These are phyloP conservation scores for Yarrowia galli DNA, from an alignment of 1,139 yeast species.

Conservation along the genomic window DNA sequence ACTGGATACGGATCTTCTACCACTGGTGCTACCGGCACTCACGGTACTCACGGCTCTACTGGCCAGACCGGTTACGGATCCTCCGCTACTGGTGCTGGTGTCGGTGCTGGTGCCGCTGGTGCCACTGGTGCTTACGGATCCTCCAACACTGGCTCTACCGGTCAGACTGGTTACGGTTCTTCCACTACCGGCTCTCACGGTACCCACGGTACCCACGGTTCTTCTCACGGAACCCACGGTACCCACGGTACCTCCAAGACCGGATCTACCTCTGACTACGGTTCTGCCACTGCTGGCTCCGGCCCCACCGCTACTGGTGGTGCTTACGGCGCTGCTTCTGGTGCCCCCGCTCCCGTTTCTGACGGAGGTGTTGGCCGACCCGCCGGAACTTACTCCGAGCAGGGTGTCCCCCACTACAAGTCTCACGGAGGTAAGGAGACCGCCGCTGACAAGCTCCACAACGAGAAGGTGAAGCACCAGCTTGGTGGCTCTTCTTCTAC, in stretches of 20 bases:
- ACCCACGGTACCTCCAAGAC: conserved; percentile 19
- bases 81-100: neutral
- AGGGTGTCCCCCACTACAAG: conserved; percentile 36
- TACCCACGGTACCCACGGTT: neutral
- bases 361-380: conserved; percentile 27
- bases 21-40: conserved; percentile 1
- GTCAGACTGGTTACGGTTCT: neutral
- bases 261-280: conserved; percentile 26
- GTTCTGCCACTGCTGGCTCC: conserved; percentile 13
- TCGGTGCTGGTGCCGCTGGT: neutral
- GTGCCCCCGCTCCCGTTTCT: conserved; percentile 8
- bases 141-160: neutral
- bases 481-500: neutral
- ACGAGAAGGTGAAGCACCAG: conserved; percentile 23
- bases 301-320: conserved; percentile 15
- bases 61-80: neutral
- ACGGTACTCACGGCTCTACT: conserved; percentile 11
- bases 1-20: too few relatives aligned
- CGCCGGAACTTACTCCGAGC: conserved; percentile 33
- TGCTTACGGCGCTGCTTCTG: conserved; percentile 12
- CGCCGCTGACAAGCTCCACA: conserved; percentile 23
- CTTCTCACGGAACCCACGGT: conserved; percentile 3
- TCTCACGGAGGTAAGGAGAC: conserved; percentile 30
- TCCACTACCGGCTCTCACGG: conserved; percentile 1
- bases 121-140: neutral